Evolutionary conservation across 2,329 filamentous ascomycete species (phyloP).

Genomic region (Fusarium sp.): DNA sequence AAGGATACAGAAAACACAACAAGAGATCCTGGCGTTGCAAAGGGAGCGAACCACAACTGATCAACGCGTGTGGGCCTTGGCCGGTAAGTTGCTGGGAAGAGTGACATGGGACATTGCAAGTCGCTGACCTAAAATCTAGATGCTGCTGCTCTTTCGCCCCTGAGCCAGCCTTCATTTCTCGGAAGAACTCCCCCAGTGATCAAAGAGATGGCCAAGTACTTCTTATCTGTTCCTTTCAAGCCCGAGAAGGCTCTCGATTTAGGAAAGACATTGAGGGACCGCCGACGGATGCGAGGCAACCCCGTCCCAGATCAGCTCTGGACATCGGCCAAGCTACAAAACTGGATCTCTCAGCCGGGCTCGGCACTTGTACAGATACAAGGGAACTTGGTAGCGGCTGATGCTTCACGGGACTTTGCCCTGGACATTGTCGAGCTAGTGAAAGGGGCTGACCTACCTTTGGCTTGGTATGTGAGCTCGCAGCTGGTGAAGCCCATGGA

Average conservation of each 20-base stretch:
- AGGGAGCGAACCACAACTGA: neutral
- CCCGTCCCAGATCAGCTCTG: slow-evolving; percentile 5
- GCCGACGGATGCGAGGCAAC: slow-evolving; percentile 4
- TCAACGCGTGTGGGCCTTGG: too few species aligned
- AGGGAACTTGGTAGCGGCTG: slow-evolving; percentile 2
- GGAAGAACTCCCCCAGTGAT: neutral
- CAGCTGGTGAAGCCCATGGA: neutral
- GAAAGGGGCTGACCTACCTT: neutral
- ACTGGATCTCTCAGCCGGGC: slow-evolving; percentile 17
- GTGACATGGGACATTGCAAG: too few species aligned
- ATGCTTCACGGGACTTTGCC: slow-evolving; percentile 12
- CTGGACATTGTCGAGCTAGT: slow-evolving; percentile 24
- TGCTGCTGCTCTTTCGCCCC: neutral
- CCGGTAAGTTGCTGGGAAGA: too few species aligned
- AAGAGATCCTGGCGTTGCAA: neutral
- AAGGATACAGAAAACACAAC: too few species aligned
- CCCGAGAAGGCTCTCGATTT: slow-evolving; percentile 2
- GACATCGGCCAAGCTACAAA: slow-evolving; percentile 12
- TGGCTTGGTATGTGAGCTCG: slow-evolving; percentile 14
- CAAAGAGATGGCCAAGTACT: slow-evolving; percentile 11
- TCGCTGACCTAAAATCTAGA: too few species aligned
- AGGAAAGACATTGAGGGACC: slow-evolving; percentile 6
- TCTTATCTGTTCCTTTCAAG: slow-evolving; percentile 2
- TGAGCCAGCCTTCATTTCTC: neutral
- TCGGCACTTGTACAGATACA: slow-evolving; percentile 13